A percentile compares a stretch with the other conserved stretches of the same genome.
Conservation (phyloP, 495 filamentous ascomycete genomes). For the Haplographium delicatum region DNA sequence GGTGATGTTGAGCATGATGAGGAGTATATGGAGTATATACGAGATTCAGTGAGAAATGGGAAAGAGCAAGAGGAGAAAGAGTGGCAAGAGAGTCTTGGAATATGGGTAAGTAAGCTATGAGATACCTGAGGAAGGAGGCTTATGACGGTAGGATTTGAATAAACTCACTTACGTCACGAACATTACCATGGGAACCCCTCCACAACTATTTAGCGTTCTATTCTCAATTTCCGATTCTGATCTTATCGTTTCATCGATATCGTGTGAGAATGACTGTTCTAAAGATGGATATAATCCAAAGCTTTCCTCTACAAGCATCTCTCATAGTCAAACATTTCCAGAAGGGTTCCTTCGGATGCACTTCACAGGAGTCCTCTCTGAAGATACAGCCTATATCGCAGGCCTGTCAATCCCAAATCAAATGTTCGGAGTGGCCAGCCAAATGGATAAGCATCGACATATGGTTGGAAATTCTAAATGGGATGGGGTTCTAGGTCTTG, state of each 20-base stretch:
- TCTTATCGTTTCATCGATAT: neutral
- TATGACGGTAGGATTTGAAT: neutral
- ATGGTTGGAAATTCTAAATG: neutral
- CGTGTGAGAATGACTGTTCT: neutral
- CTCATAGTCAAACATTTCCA: neutral
- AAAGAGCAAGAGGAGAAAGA: too few species aligned
- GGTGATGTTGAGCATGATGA: neutral
- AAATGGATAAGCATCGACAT: neutral
- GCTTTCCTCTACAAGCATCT: neutral
- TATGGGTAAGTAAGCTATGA: neutral
- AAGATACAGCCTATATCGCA: neutral
- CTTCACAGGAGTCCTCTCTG: neutral
- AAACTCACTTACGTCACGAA: neutral
- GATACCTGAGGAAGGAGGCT: too few species aligned
- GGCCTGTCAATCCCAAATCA: neutral
- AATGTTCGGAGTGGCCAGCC: neutral
- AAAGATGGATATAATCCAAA: neutral
- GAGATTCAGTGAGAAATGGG: too few species aligned
- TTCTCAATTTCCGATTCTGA: neutral
- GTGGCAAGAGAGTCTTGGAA: neutral
- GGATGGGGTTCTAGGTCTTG: constrained; percentile 3
- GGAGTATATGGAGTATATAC: neutral
- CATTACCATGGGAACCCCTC: neutral
- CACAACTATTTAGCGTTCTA: neutral
- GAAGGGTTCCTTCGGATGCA: neutral